Evolutionary conservation across 306 rosid species (phyloP), one percentile per base, ranked within the genome.

Genomic region (Acacia crassicarpa): DNA sequence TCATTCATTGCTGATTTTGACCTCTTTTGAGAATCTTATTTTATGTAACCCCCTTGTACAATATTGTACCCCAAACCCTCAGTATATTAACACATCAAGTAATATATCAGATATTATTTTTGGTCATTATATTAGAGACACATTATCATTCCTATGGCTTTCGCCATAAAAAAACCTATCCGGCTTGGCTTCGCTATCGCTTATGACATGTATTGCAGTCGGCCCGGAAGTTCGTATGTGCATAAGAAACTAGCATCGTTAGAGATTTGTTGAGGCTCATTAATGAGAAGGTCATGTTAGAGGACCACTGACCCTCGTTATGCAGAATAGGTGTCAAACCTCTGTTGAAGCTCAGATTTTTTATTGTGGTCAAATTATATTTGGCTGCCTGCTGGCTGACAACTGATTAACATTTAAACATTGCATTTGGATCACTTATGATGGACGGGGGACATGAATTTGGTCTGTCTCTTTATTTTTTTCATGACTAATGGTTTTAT

Each of bases 401-500:
- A 63, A 67, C 74, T 68, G 25, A 44, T 32, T 74, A 67, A 45
- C 45, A 2, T 58, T 67, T 35, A 69, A 27, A 63, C 33, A 33
- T 2, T 67, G 71, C 48, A 68, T n/a, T 16, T 46, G 56, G 56
- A 62, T 72, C 48, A 23, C 63, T 44, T 72, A 45, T 32, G 23
- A 45, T 53, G 76, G 76, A n/a, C 23, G 43, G n/a, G 45, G 32
- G 16, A 17, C 69, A 48, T 53, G 49, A 54, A 74, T 67, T 48
- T 46, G 66, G 32, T 25, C 13, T 61, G 62, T 56, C 71, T 70
- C 71, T 82, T 75, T 63, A 72, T 22, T 15, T 67, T 67, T 63
- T 81, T 74, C 40, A 35, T 65, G 77, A 81, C 67, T 82, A 65
- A 69, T 69, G 43, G 51, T 82, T 61, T 72, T 53, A 75, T 66